Percentiles rank a stretch among this genome's conserved stretches.
Conservation (phyloP, 495 filamentous ascomycete genomes). For the Beverwykella pulmonaria region DNA sequence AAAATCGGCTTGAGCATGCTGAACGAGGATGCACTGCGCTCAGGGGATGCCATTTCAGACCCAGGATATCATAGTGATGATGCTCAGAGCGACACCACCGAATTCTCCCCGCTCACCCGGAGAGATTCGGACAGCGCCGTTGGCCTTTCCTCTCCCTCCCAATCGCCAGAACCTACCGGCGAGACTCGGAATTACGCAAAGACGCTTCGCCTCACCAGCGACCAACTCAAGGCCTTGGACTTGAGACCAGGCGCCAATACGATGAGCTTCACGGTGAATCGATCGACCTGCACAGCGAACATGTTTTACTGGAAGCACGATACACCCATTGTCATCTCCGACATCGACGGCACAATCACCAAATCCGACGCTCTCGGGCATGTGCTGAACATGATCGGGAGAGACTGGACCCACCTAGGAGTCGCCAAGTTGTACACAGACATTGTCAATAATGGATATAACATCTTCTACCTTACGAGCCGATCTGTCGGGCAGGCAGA, state of each 20-base stretch:
- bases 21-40: constrained; percentile 55
- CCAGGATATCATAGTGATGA: constrained; percentile 93
- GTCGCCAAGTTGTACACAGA: constrained; percentile 97
- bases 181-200: constrained; percentile 89
- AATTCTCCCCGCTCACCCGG: constrained; percentile 38
- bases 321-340: constrained; percentile 91
- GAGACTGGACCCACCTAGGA: constrained; percentile 96
- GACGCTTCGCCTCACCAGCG: constrained; percentile 92
- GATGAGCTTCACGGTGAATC: constrained; percentile 95
- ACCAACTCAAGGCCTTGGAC: constrained; percentile 85
- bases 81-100: constrained; percentile 48
- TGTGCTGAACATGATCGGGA: constrained; percentile 94
- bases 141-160: constrained; percentile 73
- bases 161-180: constrained; percentile 68
- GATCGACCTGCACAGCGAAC: constrained; percentile 83
- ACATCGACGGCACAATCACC: constrained; percentile 98
- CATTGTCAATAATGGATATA: constrained; percentile 94
- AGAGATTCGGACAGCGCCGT: constrained; percentile 56
- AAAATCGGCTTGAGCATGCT: constrained; percentile 57
- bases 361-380: constrained; percentile 98
- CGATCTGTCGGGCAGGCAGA: constrained; percentile 93
- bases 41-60: constrained; percentile 81
- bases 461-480: constrained; percentile 97
- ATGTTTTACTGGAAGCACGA: constrained; percentile 94
- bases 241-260: constrained; percentile 82